phyloP scores from a whole-genome alignment of 2,329 filamentous ascomycete genomes.

The Apiospora malaysiana region DNA sequence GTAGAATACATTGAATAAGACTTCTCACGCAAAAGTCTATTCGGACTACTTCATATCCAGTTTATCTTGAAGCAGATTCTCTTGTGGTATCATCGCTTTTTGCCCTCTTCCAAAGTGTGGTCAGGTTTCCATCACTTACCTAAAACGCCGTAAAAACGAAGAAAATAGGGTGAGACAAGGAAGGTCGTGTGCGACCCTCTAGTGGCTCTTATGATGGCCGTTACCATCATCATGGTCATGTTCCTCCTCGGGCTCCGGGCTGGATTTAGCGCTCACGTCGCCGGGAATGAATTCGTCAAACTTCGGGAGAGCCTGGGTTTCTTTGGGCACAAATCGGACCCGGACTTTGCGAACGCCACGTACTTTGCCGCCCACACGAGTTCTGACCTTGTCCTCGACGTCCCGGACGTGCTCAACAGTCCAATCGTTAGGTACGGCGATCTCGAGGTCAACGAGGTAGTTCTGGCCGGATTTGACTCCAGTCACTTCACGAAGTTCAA shows the following conservation, averaged over 20 bases:
- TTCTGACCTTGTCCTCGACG: constrained; percentile 77
- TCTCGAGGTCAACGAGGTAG: constrained; percentile 88
- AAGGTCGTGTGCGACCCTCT: background rate
- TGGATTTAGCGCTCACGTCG: constrained; percentile 62
- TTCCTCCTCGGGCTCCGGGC: constrained; percentile 65
- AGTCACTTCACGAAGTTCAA: constrained; percentile 79
- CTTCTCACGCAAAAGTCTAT: background rate
- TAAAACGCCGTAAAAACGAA: constrained; percentile 17
- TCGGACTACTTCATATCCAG: background rate
- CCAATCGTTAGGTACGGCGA: constrained; percentile 80
- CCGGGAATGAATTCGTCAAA: constrained; percentile 82
- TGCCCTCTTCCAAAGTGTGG: background rate
- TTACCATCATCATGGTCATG: constrained; percentile 47
- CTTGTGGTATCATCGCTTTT: constrained; percentile 20
- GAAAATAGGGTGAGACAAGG: background rate
- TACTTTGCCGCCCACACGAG: constrained; percentile 75
- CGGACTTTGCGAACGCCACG: constrained; percentile 84
- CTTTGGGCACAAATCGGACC: constrained; percentile 80
- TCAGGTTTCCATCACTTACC: constrained; percentile 11
- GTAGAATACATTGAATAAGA: background rate
- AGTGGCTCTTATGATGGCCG: constrained; percentile 35
- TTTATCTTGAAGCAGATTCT: constrained; percentile 13
- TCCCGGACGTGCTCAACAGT: constrained; percentile 72
- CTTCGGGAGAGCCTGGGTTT: constrained; percentile 59
- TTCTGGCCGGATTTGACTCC: constrained; percentile 97